Evolutionary conservation across 2,329 filamentous ascomycete species (phyloP).

Genomic region (Biscogniauxia mediterranea): DNA sequence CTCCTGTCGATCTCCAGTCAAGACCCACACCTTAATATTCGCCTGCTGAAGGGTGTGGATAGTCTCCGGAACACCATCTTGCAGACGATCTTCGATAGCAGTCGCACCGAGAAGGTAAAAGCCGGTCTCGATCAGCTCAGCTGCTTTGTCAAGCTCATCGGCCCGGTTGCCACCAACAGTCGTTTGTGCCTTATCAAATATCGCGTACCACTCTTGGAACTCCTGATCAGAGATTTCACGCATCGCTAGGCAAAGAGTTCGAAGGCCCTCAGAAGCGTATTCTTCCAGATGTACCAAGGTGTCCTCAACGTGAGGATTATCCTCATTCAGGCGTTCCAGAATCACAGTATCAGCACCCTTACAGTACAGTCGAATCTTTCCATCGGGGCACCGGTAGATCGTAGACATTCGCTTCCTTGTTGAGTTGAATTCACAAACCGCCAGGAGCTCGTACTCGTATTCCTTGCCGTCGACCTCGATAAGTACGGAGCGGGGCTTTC

Average conservation of each 20-base stretch:
- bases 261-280: slow-evolving; percentile 92
- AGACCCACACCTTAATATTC: slow-evolving; percentile 97
- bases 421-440: slow-evolving; percentile 99
- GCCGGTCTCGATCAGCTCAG: slow-evolving; percentile 91
- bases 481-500: slow-evolving; percentile 85
- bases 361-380: slow-evolving; percentile 88
- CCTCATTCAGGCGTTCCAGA: slow-evolving; percentile 78
- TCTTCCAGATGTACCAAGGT: slow-evolving; percentile 96
- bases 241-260: slow-evolving; percentile 92
- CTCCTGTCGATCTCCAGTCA: slow-evolving; percentile 96
- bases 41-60: slow-evolving; percentile 96
- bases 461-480: slow-evolving; percentile 73
- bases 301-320: slow-evolving; percentile 84
- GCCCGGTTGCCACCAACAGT: slow-evolving; percentile 90
- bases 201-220: slow-evolving; percentile 79
- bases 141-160: slow-evolving; percentile 94
- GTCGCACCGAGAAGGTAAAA: slow-evolving; percentile 91
- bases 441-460: slow-evolving; percentile 83
- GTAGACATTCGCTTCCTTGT: slow-evolving; percentile 97
- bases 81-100: slow-evolving; percentile 93
- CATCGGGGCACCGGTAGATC: slow-evolving; percentile 94
- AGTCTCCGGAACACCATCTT: slow-evolving; percentile 96
- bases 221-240: slow-evolving; percentile 89
- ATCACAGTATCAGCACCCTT: slow-evolving; percentile 99
- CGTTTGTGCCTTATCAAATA: slow-evolving; percentile 85